Percentiles rank a stretch among this genome's conserved stretches.
Evolutionary conservation across 345 rosid species (phyloP).

Genomic region (Microthlaspi erraticum): DNA sequence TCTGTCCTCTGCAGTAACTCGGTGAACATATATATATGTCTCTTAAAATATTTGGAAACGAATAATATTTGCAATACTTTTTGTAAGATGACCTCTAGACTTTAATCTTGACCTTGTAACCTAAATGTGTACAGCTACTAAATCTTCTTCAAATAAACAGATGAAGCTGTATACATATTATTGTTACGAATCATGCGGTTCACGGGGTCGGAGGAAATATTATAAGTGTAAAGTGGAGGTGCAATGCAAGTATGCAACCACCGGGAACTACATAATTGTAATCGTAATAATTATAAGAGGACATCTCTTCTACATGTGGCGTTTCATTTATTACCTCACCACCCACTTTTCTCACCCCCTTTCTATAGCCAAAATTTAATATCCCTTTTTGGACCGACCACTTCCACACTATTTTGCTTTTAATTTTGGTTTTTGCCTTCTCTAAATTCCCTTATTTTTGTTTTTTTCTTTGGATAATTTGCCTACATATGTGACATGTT

Average conservation of each 20-base stretch:
- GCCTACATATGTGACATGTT: too few relatives aligned
- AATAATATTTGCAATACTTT: too few relatives aligned
- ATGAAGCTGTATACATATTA: conserved; percentile 6
- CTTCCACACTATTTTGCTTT: conserved; percentile 25
- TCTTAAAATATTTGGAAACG: too few relatives aligned
- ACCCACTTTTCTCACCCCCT: conserved; percentile 26
- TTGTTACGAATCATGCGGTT: conserved; percentile 26
- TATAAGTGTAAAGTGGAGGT: conserved; percentile 29
- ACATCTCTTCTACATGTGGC: conserved; percentile 36
- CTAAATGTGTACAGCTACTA: conserved; percentile 28
- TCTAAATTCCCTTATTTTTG: conserved; percentile 5
- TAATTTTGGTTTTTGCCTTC: neutral
- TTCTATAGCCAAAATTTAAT: conserved; percentile 20
- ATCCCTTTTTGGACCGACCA: conserved; percentile 14
- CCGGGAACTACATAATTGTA: conserved; percentile 21
- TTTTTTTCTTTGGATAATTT: too few relatives aligned
- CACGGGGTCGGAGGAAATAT: conserved; percentile 14
- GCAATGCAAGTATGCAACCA: conserved; percentile 29
- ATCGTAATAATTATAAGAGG: conserved; percentile 13
- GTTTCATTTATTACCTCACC: conserved; percentile 31
- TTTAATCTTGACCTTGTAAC: neutral
- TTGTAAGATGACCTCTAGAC: too few relatives aligned
- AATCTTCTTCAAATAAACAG: neutral
- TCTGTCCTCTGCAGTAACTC: too few relatives aligned
- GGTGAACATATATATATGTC: too few relatives aligned